Evolutionary conservation across 202 grass and related monocot species (phyloP), one percentile per base, ranked within the genome.

Genomic region (Alloteropsis angusta): DNA sequence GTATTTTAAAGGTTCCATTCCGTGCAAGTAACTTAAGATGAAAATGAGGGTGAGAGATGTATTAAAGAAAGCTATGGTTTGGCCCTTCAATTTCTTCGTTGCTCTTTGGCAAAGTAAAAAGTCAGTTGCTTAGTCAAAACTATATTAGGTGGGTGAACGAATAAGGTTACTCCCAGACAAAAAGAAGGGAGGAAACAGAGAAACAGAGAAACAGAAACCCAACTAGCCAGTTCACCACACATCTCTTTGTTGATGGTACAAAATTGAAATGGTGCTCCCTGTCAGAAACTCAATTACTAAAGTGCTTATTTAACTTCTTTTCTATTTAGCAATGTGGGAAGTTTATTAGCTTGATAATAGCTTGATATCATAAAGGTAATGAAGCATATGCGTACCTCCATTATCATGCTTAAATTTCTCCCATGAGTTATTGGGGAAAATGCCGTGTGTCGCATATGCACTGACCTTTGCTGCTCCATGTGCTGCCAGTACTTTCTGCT

Each of bases 391-490:
- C 28, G 28, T 91, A 99, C 92, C 90, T 86, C 91, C 96, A 84
- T 93, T 93, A 65, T 95, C 83, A 66, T 82, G 75, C 81, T 87
- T 78, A 75, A 99, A 99, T 80, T 89, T 89, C 72, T 93, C 67
- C 88, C 88, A 99, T 52, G 96, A 91, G 23, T 74, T 88, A 56
- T 99, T 96, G 42, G 96, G 96, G 47, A 96, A 99, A 74, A 96
- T 93, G 30, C 91, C 96, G 75, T 99, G 96, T 39, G 96, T 99
- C 36, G 91, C 90, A n/a, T 95, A 99, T 15, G 92, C 96, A 88
- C 96, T 99, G 68, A 99, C 83, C 84, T 93, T 96, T 82, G 90
- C 86, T 78, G 96, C 96, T 74, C 96, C 92, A 90, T 91, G 90
- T 89, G 85, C 84, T 62, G 92, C 88, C 64, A 99, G 77, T 49